Conservation (phyloP, 345 rosid genomes). For the Psidium guajava region DNA sequence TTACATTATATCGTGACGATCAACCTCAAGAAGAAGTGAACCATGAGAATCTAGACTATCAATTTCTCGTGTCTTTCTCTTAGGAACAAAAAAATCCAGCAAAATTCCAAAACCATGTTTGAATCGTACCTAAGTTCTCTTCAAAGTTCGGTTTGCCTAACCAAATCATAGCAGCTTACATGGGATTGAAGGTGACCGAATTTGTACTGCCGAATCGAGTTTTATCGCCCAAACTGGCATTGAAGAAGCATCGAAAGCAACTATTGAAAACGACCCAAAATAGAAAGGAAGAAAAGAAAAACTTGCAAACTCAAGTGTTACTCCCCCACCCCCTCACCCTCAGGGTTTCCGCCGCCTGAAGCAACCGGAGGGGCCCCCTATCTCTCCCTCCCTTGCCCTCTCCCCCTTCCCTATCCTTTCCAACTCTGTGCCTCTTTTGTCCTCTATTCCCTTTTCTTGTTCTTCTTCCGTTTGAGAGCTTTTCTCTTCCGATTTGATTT, state of each 20-base stretch:
- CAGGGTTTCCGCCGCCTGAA: too few species aligned
- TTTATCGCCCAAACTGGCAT: neutral
- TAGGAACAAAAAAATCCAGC: neutral
- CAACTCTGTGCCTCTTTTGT: too few species aligned
- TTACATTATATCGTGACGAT: neutral
- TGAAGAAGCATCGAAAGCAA: neutral
- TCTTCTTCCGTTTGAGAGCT: too few species aligned
- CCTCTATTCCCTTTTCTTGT: too few species aligned
- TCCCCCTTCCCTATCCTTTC: too few species aligned
- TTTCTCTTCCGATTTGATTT: too few species aligned
- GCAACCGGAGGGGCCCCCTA: too few species aligned
- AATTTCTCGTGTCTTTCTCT: neutral
- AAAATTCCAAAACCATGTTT: neutral
- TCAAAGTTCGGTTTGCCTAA: neutral
- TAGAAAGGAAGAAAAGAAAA: neutral
- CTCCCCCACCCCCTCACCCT: too few species aligned
- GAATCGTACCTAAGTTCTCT: neutral
- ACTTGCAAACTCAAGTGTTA: neutral
- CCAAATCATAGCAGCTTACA: neutral
- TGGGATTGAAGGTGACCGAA: neutral
- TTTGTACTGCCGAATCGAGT: neutral
- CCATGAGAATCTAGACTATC: neutral
- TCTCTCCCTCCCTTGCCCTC: too few species aligned
- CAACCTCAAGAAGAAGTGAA: neutral
- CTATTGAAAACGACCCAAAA: neutral